Evolutionary conservation across 352 stramenopile genomes (phyloP), one percentile per base, ranked within the genome.

Genomic region (Phytopythium litorale): DNA sequence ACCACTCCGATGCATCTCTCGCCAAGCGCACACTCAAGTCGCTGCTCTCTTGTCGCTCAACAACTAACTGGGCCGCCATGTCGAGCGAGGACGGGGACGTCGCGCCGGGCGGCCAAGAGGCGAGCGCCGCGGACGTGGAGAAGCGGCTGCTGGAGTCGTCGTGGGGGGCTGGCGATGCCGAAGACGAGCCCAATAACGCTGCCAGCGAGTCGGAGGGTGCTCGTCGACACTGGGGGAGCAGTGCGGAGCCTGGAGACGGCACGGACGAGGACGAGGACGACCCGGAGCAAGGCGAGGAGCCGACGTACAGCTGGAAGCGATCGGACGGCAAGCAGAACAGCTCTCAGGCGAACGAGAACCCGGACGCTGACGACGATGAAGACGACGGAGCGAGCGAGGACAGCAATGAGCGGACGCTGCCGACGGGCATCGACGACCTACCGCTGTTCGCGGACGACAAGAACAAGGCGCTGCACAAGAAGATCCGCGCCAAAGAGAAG

Each of bases 371-470:
- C 0, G 68, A 78, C 28, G 71, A 73, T 1, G 55, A 21, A 7
- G 30, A 55, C 3, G 63, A 63, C 13, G 69, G 76, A 33, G 75
- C 74, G 25, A 77, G 61, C 51, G 66, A 69, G 38, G 45, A 32
- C 4, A 71, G 56, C 19, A 60, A 51, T 3, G 68, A 56, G 7
- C 79, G 79, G 0, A 70, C 70, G 8, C 72, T 92, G 46, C 80
- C 89, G 4, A 86, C 85, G 18, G 88, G 84, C 43, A 90, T 96
- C 25, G 87, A 97, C 58, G 86, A 97, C 58, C 75, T 97, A 30
- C 90, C 90, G 63, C 66, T 96, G 45, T 97, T 97, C 64, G 89
- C 89, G 1, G 87, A 94, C 59, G 80, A 92, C 23, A 88, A 94
- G 71, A 92, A 92, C 65, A 95, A 94, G 63, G 67, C 76, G 28